Evolutionary conservation across 2,329 filamentous ascomycete genomes (phyloP).

Genomic region (Cryphonectria naterciae): DNA sequence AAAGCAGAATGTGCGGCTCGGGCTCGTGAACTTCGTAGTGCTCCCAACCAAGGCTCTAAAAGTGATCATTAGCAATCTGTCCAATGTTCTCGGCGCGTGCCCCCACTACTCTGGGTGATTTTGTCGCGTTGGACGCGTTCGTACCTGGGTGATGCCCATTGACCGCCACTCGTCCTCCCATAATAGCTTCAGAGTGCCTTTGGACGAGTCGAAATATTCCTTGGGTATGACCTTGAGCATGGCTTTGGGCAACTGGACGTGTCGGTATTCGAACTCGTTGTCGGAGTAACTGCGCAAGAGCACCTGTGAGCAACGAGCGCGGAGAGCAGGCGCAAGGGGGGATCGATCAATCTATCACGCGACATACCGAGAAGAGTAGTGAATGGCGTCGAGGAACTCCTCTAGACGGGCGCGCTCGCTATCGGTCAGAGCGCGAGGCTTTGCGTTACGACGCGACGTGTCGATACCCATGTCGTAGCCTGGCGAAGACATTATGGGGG

Average conservation of each 20-base stretch:
- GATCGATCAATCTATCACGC: slow-evolving; percentile 5
- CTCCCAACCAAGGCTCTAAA: slow-evolving; percentile 94
- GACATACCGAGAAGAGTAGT: slow-evolving; percentile 87
- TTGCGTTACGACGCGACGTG: slow-evolving; percentile 81
- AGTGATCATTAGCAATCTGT: slow-evolving; percentile 14
- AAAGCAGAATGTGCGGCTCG: slow-evolving; percentile 95
- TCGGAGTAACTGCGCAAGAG: slow-evolving; percentile 77
- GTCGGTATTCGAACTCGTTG: slow-evolving; percentile 91
- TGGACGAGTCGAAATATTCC: slow-evolving; percentile 86
- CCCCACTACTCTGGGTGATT: slow-evolving; percentile 11
- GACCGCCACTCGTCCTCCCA: slow-evolving; percentile 99
- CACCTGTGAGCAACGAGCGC: slow-evolving; percentile 27
- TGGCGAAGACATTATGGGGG: slow-evolving; percentile 34
- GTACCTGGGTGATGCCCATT: slow-evolving; percentile 93
- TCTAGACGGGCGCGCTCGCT: slow-evolving; percentile 82
- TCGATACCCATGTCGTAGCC: slow-evolving; percentile 67
- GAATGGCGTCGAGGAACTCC: slow-evolving; percentile 90
- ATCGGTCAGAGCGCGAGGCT: slow-evolving; percentile 79
- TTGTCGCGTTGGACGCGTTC: slow-evolving; percentile 32
- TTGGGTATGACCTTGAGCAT: slow-evolving; percentile 98
- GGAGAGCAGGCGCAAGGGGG: neutral
- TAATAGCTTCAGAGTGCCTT: slow-evolving; percentile 91
- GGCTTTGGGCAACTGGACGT: slow-evolving; percentile 95
- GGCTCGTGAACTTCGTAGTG: slow-evolving; percentile 99
- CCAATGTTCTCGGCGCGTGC: slow-evolving; percentile 25